A percentile compares a stretch with the other conserved stretches of the same genome.
phyloP scores from a whole-genome alignment of 306 rosid species.

The Inga leiocalycina region DNA sequence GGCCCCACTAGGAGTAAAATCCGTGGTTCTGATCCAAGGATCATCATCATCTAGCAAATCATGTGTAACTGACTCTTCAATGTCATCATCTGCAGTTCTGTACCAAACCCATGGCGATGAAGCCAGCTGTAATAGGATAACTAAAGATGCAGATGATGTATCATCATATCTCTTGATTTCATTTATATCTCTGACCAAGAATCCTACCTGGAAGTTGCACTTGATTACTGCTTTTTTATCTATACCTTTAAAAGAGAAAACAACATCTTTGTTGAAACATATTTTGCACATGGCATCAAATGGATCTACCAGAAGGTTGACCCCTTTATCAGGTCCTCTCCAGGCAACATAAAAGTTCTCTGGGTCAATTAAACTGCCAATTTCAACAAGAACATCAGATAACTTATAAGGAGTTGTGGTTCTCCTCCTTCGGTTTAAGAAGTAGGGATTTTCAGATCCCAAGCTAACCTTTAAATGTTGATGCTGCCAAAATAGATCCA shows the following conservation, averaged over 20 bases:
- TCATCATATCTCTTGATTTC: slow-evolving; percentile 48
- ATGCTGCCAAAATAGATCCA: slow-evolving; percentile 40
- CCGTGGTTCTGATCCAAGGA: slow-evolving; percentile 77
- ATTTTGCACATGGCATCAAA: slow-evolving; percentile 58
- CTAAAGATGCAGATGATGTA: slow-evolving; percentile 30
- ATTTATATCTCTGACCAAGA: slow-evolving; percentile 55
- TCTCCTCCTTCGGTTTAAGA: slow-evolving; percentile 58
- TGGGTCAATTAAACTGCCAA: slow-evolving; percentile 49
- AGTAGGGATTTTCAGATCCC: slow-evolving; percentile 57
- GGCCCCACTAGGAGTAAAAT: slow-evolving; percentile 63
- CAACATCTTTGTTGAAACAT: slow-evolving; percentile 60
- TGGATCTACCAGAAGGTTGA: slow-evolving; percentile 66
- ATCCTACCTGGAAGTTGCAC: slow-evolving; percentile 63
- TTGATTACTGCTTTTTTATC: slow-evolving; percentile 40
- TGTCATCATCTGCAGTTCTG: slow-evolving; percentile 74
- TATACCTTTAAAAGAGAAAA: slow-evolving; percentile 47
- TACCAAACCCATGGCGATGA: slow-evolving; percentile 65
- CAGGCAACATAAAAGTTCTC: slow-evolving; percentile 56
- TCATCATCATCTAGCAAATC: slow-evolving; percentile 69
- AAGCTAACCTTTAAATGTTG: slow-evolving; percentile 50
- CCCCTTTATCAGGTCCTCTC: slow-evolving; percentile 55
- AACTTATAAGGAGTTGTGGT: slow-evolving; percentile 48
- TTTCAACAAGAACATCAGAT: slow-evolving; percentile 53
- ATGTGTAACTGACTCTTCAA: slow-evolving; percentile 45
- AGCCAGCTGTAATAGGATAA: slow-evolving; percentile 53